A percentile compares a stretch with the other conserved stretches of the same genome.
Evolutionary conservation across 164 flowering plant genomes (phyloP).

Genomic region (Santalum album): DNA sequence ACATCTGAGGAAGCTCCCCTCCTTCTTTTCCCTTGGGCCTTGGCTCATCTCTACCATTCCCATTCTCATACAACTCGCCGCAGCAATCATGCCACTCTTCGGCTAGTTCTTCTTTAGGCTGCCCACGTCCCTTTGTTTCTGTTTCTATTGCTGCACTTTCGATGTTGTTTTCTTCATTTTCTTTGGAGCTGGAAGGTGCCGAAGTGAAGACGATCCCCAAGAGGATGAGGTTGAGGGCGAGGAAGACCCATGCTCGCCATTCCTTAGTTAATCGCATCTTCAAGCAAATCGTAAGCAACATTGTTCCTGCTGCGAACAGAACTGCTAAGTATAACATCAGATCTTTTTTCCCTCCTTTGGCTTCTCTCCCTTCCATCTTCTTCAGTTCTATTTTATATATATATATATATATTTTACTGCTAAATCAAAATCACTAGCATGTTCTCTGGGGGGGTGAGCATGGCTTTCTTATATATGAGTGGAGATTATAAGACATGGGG

Average conservation of each 20-base stretch:
- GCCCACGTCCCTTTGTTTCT: not conserved
- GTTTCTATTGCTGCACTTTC: not conserved
- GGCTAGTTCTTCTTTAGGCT: not conserved
- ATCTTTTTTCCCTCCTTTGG: not conserved
- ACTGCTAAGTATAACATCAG: constrained; percentile 1
- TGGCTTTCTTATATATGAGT: too few relatives aligned
- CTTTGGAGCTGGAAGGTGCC: not conserved
- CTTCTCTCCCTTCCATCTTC: not conserved
- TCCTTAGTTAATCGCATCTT: constrained; percentile 24
- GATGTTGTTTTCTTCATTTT: not conserved
- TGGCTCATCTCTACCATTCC: not conserved
- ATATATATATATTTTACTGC: too few relatives aligned
- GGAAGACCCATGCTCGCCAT: constrained; percentile 51
- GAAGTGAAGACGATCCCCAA: constrained; percentile 48
- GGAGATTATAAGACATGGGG: too few relatives aligned
- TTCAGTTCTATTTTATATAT: not conserved
- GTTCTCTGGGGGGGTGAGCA: not conserved
- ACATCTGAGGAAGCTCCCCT: constrained; percentile 9
- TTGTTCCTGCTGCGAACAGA: constrained; percentile 24
- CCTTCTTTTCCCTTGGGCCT: not conserved
- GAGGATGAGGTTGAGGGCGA: constrained; percentile 45
- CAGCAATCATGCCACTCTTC: not conserved
- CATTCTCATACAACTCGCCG: not conserved
- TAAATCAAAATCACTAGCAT: not conserved
- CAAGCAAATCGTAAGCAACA: constrained; percentile 19